Conservation (phyloP, 345 rosid species). For the Raphanus raphanistrum region DNA sequence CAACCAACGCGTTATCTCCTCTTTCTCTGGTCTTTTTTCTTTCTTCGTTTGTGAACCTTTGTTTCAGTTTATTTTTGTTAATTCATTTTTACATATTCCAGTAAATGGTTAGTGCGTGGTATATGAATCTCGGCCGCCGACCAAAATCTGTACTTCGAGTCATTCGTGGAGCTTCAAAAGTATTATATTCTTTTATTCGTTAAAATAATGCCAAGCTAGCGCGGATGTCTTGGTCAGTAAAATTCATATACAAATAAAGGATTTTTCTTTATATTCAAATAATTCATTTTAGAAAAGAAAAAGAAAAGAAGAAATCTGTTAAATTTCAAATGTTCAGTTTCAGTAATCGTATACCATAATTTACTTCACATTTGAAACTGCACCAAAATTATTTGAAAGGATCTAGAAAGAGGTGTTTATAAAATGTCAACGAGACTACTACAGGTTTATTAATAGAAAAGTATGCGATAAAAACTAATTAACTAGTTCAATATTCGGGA, state of each 20-base stretch:
- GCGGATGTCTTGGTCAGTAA: neutral
- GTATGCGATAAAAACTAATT: too few relatives aligned
- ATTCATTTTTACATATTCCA: neutral
- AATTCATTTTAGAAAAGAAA: too few relatives aligned
- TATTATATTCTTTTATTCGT: neutral
- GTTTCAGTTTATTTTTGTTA: neutral
- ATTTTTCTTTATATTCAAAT: too few relatives aligned
- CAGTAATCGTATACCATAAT: too few relatives aligned
- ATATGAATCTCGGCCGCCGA: slow-evolving; percentile 31
- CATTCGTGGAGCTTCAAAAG: slow-evolving; percentile 29
- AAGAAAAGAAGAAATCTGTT: too few relatives aligned
- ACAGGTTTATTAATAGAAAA: too few relatives aligned
- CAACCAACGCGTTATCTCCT: slow-evolving; percentile 40
- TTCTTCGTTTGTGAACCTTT: neutral
- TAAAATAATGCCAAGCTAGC: neutral
- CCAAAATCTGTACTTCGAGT: slow-evolving; percentile 22
- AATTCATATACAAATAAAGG: neutral
- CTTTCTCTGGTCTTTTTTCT: neutral
- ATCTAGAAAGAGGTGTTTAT: too few relatives aligned
- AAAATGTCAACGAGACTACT: too few relatives aligned
- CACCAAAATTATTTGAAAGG: too few relatives aligned
- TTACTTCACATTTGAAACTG: too few relatives aligned
- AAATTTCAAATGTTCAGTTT: too few relatives aligned
- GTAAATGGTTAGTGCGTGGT: slow-evolving; percentile 17
- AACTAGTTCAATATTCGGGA: too few relatives aligned